Evolutionary conservation across 2,329 filamentous ascomycete species (phyloP).

Genomic region (Nannizzia gypsea): DNA sequence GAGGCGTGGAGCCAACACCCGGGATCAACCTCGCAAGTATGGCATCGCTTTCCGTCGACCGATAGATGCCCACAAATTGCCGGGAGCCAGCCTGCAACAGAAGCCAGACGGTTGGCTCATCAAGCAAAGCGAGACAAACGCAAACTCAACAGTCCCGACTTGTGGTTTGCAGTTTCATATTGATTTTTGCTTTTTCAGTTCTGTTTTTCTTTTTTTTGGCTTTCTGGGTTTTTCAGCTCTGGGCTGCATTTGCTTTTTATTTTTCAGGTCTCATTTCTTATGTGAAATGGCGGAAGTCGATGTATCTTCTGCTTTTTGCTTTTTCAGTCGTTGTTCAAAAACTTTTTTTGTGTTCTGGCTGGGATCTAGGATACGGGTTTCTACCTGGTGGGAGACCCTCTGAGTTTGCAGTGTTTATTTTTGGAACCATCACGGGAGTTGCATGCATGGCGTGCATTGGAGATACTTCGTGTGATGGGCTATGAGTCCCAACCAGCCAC

Average conservation of each 20-base stretch:
- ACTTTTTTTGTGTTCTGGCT: neutral
- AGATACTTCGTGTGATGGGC: neutral
- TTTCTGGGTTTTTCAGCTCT: neutral
- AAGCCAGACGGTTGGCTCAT: neutral
- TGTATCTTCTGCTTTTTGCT: neutral
- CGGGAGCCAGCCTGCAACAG: neutral
- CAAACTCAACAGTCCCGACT: neutral
- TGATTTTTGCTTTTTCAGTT: neutral
- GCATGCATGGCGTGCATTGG: neutral
- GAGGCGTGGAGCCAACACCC: neutral
- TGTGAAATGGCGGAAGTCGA: conserved; percentile 8
- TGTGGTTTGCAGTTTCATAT: neutral
- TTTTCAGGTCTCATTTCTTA: conserved; percentile 4
- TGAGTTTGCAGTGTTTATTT: neutral
- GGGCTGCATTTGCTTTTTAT: conserved; percentile 1
- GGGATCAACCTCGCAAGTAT: neutral
- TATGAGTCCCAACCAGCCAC: neutral
- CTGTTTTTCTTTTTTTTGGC: neutral
- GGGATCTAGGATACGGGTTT: neutral
- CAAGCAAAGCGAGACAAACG: neutral
- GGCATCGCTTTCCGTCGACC: neutral
- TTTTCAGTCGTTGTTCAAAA: neutral
- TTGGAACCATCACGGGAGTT: neutral
- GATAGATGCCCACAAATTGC: neutral
- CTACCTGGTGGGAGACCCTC: neutral